Evolutionary conservation across 257 asterid species (phyloP), one percentile per base, ranked within the genome.

Genomic region (Cordia subcordata): DNA sequence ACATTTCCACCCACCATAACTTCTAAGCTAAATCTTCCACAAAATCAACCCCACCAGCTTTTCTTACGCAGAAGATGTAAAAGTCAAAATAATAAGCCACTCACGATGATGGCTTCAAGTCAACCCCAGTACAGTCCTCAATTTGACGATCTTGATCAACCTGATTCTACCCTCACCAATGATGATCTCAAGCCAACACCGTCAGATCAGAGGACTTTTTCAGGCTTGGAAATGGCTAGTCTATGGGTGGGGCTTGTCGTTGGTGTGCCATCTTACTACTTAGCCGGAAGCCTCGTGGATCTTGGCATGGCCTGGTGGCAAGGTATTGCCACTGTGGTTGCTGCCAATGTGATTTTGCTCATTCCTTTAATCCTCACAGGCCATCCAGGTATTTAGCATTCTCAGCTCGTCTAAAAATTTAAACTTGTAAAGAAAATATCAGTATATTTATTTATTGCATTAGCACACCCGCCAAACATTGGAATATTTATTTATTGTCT

Each of bases 221-320:
- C 96, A 8, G 85, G 90, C 14, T 54, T 79, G 45, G 98, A 92
- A 63, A 84, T 92, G 94, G 90, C 95, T 56, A 71, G 78, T 52
- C 47, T 92, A 38, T 92, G 98, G 98, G 62, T 88, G 8, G 94
- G 90, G 1, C 82, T 92, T 5, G 98, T 92, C 39, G 96, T 92
- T 21, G 92, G 94, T 1, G 98, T 92, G 8, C 98, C 96, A 0
- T 8, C 95, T 1, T 92, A 88, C 37, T 92, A 92, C 75, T 81
- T 92, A 32, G 98, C 98, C 17, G 98, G 96, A 16, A 88, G 96
- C 64, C 82, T 88, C 5, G 96, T 88, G 10, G 98, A 92, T 62
- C 85, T 88, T 10, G 98, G 96, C 10, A 92, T 92, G 98, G 77
- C 96, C 0, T 92, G 98, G 98, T 92, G 98, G 98, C 98, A 92